Evolutionary conservation across 2,329 filamentous ascomycete genomes (phyloP).

Genomic region (Pyricularia sp.): DNA sequence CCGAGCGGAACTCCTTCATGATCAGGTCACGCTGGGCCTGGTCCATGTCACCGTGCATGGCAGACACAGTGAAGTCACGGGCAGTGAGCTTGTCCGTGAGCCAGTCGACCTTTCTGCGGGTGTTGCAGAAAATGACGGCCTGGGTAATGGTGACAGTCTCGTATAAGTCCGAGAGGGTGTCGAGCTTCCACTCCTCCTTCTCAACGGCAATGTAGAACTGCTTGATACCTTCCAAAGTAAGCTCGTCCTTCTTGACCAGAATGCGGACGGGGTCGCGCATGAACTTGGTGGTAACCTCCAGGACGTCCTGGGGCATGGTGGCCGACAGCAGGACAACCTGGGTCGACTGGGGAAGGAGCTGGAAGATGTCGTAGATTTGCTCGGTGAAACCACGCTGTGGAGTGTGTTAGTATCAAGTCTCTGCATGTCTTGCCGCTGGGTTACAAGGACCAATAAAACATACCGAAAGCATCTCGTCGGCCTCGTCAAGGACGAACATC

Average conservation of each 20-base stretch:
- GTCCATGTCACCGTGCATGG: slow-evolving; percentile 99
- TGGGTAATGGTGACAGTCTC: slow-evolving; percentile 98
- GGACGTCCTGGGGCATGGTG: slow-evolving; percentile 92
- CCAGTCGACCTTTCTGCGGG: slow-evolving; percentile 98
- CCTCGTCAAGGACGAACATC: slow-evolving; percentile 54
- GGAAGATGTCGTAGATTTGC: slow-evolving; percentile 98
- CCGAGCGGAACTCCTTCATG: slow-evolving; percentile 98
- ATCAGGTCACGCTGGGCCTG: slow-evolving; percentile 97
- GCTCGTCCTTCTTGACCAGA: slow-evolving; percentile 94
- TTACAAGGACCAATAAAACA: neutral
- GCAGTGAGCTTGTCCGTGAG: slow-evolving; percentile 98
- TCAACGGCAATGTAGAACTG: slow-evolving; percentile 99
- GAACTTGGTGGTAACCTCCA: slow-evolving; percentile 99
- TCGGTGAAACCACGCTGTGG: slow-evolving; percentile 86
- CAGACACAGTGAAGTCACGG: slow-evolving; percentile 95
- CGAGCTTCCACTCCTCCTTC: slow-evolving; percentile 99
- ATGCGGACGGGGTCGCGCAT: slow-evolving; percentile 98
- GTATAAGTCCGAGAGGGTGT: slow-evolving; percentile 96
- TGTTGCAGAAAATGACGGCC: slow-evolving; percentile 99
- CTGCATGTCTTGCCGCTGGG: neutral
- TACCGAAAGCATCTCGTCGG: slow-evolving; percentile 48
- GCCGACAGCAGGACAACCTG: slow-evolving; percentile 98
- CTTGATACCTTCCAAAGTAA: slow-evolving; percentile 94
- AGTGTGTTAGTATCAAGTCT: neutral
- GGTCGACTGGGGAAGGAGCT: slow-evolving; percentile 89